phyloP scores from a whole-genome alignment of 1,284 basidiomycete species.

The Heterobasidion parviporum region DNA sequence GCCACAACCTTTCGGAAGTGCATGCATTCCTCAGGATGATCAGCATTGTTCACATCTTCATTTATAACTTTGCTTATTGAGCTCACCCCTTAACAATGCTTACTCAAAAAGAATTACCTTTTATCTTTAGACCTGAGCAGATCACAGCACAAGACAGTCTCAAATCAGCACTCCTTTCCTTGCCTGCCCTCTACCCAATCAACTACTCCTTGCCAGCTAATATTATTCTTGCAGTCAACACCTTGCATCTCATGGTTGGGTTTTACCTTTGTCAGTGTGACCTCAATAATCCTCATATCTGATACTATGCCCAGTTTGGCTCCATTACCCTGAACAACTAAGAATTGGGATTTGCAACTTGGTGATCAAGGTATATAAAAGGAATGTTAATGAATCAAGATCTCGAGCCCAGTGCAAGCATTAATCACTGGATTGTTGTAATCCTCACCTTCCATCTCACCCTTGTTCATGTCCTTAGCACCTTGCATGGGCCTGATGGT shows the following conservation, averaged over 20 bases:
- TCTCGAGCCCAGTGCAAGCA: constrained; percentile 22
- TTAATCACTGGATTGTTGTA: constrained; percentile 32
- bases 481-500: constrained; percentile 24
- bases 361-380: constrained; percentile 20
- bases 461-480: constrained; percentile 23
- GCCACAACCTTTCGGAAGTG: background rate
- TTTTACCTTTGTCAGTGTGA: constrained; percentile 22
- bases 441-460: constrained; percentile 29
- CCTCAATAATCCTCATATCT: background rate
- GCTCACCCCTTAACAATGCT: constrained; percentile 10
- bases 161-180: constrained; percentile 16
- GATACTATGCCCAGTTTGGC: constrained; percentile 9
- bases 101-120: constrained; percentile 10
- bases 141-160: constrained; percentile 15
- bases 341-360: constrained; percentile 24
- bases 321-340: constrained; percentile 25
- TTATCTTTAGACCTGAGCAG: constrained; percentile 12
- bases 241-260: constrained; percentile 23
- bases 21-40: constrained; percentile 3
- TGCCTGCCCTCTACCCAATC: constrained; percentile 18
- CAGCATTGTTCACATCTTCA: constrained; percentile 13
- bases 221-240: constrained; percentile 24
- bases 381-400: constrained; percentile 35
- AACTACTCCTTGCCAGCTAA: constrained; percentile 24
- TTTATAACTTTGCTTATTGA: constrained; percentile 12